Evolutionary conservation across 1,284 basidiomycete genomes (phyloP), one percentile per base, ranked within the genome.

Genomic region (Athelia psychrophila): DNA sequence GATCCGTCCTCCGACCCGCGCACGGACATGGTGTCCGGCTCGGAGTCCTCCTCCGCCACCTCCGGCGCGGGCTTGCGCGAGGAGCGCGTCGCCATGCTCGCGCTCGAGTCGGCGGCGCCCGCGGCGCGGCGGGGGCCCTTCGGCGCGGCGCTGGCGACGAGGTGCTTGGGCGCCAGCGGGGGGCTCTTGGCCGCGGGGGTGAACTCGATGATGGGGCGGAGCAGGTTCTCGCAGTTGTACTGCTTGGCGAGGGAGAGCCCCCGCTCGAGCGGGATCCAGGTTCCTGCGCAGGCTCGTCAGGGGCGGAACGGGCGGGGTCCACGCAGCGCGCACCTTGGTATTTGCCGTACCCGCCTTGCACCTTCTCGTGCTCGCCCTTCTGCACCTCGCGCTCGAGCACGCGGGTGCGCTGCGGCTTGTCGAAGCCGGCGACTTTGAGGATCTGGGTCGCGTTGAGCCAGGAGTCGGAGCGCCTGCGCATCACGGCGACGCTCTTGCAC

Each of bases 371-470:
- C 60, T 94, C 91, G 23, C 95, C 97, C 71, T 98, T 98, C 70
- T 99, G 97, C 2, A 99, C 88, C 73, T 99, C 97, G 58, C 97
- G 85, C 70, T 99, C 97, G 47, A 99, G 80, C 13, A 99, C 95
- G 54, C 97, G 86, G 51, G 97, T 99, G 47, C 97, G 81, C 69
- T 99, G 97, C 1, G 97, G 97, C 70, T 99, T 99, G 75, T 99
- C 97, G 61, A 99, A 98, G 10, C 96, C 97, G 30, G 96, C 97
- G 60, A 99, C 96, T 71, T 99, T 99, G 66, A 99, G 84, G 56
- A 99, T 98, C 72, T 99, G 97, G 1, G 97, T 99, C 68, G 97
- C 97, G 79, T 99, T 99, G 54, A 98, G 79, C 92, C 97, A 99
- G 47, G 89, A 91, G 73, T 99, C 97, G 40, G 91, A 82, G 62